Conservation (phyloP, 1,139 yeast species). For the Yamadazyma diddensiae region DNA sequence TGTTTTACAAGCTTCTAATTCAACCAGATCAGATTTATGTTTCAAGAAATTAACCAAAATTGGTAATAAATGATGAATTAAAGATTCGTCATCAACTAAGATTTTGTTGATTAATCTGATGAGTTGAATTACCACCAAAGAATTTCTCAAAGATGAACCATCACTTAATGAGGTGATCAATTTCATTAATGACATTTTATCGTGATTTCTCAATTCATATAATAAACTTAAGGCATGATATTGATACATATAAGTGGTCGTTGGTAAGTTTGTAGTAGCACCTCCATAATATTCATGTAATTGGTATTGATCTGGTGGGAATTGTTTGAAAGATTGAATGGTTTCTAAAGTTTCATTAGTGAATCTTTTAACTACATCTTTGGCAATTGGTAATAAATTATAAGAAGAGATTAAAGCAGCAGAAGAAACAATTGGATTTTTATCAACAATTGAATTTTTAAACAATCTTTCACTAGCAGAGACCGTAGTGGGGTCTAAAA, state of each 20-base stretch:
- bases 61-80: constrained; percentile 56
- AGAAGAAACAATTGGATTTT: constrained; percentile 81
- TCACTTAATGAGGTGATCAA: constrained; percentile 78
- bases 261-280: constrained; percentile 51
- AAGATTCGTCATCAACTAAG: constrained; percentile 56
- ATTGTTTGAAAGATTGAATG: constrained; percentile 63
- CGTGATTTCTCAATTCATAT: constrained; percentile 85
- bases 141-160: constrained; percentile 60
- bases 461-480: constrained; percentile 92
- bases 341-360: constrained; percentile 92
- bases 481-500: constrained; percentile 88
- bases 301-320: constrained; percentile 56
- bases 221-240: constrained; percentile 93
- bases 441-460: constrained; percentile 90
- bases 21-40: constrained; percentile 87
- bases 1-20: constrained; percentile 88
- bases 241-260: constrained; percentile 80
- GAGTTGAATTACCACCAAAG: constrained; percentile 79
- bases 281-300: constrained; percentile 54
- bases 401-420: constrained; percentile 93
- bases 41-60: constrained; percentile 68
- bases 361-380: constrained; percentile 90
- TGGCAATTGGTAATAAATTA: constrained; percentile 84
- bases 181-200: constrained; percentile 90
- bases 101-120: constrained; percentile 79